Evolutionary conservation across 345 rosid genomes (phyloP).

Genomic region (Rhodamnia rubescens): DNA sequence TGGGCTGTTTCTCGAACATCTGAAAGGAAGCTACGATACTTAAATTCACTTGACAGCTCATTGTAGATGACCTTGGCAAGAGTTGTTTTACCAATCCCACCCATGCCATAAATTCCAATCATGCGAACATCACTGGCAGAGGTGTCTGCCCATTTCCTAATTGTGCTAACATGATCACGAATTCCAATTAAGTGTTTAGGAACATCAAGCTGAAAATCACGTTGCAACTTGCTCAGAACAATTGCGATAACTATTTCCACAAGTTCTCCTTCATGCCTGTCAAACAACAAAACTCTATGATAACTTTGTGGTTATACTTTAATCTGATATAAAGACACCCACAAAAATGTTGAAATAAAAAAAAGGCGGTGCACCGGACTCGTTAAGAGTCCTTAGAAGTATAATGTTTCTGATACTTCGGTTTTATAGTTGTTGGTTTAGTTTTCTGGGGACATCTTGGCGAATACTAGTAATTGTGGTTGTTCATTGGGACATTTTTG

Average conservation of each 20-base stretch:
- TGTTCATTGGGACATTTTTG: not conserved
- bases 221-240: not conserved
- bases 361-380: not conserved
- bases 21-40: not conserved
- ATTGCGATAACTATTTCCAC: fast-evolving
- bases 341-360: too few species aligned
- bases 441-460: not conserved
- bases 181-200: not conserved
- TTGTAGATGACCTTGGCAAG: not conserved
- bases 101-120: not conserved
- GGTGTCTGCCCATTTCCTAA: not conserved
- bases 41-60: not conserved
- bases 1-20: not conserved
- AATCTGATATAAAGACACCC: not conserved
- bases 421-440: not conserved
- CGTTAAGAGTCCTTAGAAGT: too few species aligned
- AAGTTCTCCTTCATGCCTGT: not conserved
- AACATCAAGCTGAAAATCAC: not conserved
- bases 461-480: not conserved
- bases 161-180: not conserved
- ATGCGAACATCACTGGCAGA: not conserved
- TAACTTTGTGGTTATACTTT: not conserved
- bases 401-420: not conserved
- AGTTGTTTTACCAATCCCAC: not conserved
- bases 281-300: not conserved